These are phyloP conservation scores for Quercus parvula DNA, from an alignment of 306 rosid species.

Conservation along the genomic window DNA sequence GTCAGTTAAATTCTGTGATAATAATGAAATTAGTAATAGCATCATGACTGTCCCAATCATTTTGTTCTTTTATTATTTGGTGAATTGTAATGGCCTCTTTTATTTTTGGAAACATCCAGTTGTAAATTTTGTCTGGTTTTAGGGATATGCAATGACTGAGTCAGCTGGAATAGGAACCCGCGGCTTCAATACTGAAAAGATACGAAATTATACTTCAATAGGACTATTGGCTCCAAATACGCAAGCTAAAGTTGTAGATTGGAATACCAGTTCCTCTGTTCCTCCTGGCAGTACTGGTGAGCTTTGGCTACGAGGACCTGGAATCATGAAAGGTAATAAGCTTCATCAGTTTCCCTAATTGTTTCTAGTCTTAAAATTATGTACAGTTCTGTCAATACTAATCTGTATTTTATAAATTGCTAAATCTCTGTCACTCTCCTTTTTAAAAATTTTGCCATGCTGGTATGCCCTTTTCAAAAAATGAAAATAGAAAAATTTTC, in stretches of 20 bases:
- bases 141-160: slow-evolving; percentile 98
- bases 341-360: neutral
- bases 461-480: too few relatives aligned
- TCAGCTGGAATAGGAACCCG: slow-evolving; percentile 81
- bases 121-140: neutral
- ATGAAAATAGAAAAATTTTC: neutral
- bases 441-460: too few relatives aligned
- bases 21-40: neutral
- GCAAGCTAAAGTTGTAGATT: slow-evolving; percentile 83
- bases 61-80: slow-evolving; percentile 14
- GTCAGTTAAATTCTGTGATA: neutral
- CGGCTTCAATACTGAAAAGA: slow-evolving; percentile 66
- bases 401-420: neutral
- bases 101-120: neutral
- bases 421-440: neutral
- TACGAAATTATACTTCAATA: slow-evolving; percentile 54
- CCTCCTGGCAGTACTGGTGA: slow-evolving; percentile 76
- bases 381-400: neutral
- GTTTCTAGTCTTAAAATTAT: neutral
- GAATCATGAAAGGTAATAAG: slow-evolving; percentile 66
- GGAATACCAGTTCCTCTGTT: slow-evolving; percentile 48
- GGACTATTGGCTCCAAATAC: slow-evolving; percentile 88
- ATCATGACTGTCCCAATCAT: neutral
- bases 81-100: neutral
- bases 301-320: slow-evolving; percentile 87